phyloP scores from a whole-genome alignment of 352 stramenopile species.

The Thalassiosira mediterranea region DNA sequence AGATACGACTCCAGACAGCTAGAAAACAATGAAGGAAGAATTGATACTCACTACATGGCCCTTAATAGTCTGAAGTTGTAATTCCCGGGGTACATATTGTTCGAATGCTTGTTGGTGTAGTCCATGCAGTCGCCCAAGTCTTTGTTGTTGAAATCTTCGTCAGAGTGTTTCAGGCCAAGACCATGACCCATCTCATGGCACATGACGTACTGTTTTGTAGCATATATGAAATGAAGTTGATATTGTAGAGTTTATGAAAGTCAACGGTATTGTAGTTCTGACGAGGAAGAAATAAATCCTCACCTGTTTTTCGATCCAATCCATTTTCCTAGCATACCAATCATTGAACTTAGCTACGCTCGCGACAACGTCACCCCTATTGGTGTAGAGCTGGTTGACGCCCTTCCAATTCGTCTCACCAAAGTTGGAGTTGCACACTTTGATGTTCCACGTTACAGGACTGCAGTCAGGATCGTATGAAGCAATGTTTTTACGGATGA shows the following conservation, averaged over 20 bases:
- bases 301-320: not conserved
- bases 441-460: not conserved
- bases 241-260: too few species aligned
- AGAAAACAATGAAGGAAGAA: too few species aligned
- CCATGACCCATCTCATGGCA: slow-evolving; percentile 31
- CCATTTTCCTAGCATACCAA: not conserved
- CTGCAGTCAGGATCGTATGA: not conserved
- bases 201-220: slow-evolving; percentile 53
- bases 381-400: not conserved
- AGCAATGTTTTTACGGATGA: not conserved
- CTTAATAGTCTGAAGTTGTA: slow-evolving; percentile 44
- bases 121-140: slow-evolving; percentile 60
- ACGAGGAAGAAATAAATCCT: too few species aligned
- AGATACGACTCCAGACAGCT: too few species aligned
- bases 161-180: slow-evolving; percentile 10
- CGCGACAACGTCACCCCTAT: not conserved
- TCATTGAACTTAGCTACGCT: not conserved
- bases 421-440: slow-evolving; percentile 7
- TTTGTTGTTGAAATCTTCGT: slow-evolving; percentile 25
- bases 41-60: slow-evolving; percentile 32
- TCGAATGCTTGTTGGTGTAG: slow-evolving; percentile 45
- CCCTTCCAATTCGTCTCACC: slow-evolving; percentile 4
- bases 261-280: too few species aligned
- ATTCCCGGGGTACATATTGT: slow-evolving; percentile 38
- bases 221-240: too few species aligned